Evolutionary conservation across 2,329 filamentous ascomycete genomes (phyloP).

Genomic region (Didymosphaeria variabile): DNA sequence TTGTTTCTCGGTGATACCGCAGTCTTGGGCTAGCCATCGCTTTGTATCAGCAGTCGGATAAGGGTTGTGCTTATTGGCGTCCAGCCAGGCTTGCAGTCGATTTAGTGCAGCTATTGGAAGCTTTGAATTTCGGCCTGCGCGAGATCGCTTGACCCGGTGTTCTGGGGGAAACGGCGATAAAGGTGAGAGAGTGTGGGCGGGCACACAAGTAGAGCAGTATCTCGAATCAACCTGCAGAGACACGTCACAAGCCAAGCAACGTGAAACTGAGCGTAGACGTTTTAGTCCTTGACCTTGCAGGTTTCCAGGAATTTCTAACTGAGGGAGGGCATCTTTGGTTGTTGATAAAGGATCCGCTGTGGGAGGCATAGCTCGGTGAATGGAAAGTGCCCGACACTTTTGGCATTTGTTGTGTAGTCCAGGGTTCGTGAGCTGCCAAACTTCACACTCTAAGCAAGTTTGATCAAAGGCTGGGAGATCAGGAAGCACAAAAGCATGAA

Average conservation of each 20-base stretch:
- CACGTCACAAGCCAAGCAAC: slow-evolving; percentile 38
- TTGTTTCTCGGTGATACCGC: slow-evolving; percentile 46
- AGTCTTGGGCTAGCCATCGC: slow-evolving; percentile 37
- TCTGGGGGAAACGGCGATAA: slow-evolving; percentile 16
- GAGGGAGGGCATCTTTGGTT: slow-evolving; percentile 17
- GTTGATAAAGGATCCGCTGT: slow-evolving; percentile 5
- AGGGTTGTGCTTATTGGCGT: slow-evolving; percentile 39
- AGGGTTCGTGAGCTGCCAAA: slow-evolving; percentile 36
- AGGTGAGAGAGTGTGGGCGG: slow-evolving; percentile 20
- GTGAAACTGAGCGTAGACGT: slow-evolving; percentile 5
- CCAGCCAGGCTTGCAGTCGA: slow-evolving; percentile 41
- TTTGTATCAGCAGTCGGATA: slow-evolving; percentile 45
- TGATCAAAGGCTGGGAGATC: slow-evolving; percentile 15
- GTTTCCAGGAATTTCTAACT: slow-evolving; percentile 21
- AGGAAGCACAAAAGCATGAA: slow-evolving; percentile 21
- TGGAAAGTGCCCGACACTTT: slow-evolving; percentile 26
- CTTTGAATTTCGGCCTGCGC: slow-evolving; percentile 39
- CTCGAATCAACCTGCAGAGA: slow-evolving; percentile 25
- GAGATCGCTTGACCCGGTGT: slow-evolving; percentile 37
- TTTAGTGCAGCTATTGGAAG: slow-evolving; percentile 40
- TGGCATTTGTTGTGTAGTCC: slow-evolving; percentile 32
- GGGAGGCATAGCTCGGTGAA: slow-evolving; percentile 10
- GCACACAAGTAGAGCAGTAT: slow-evolving; percentile 27
- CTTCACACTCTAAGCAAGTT: slow-evolving; percentile 33
- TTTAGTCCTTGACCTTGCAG: slow-evolving; percentile 5